These are phyloP conservation scores for Leccinum laetum DNA, from an alignment of 1,284 basidiomycete genomes.

Conservation along the genomic window DNA sequence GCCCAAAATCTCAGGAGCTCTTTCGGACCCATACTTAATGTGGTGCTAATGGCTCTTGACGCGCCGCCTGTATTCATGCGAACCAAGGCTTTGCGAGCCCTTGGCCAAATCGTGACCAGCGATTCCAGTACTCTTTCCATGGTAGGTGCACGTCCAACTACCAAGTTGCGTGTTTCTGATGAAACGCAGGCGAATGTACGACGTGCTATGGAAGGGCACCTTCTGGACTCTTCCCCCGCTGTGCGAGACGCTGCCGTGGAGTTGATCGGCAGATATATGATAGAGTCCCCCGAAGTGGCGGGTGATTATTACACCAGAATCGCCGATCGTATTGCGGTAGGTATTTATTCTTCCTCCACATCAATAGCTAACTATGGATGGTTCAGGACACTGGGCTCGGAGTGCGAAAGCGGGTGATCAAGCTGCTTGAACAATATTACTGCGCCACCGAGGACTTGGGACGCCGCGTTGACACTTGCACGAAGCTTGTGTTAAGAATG, in stretches of 20 bases:
- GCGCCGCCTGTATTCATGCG: constrained; percentile 84
- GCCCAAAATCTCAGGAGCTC: constrained; percentile 74
- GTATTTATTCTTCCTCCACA: constrained; percentile 23
- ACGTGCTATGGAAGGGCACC: constrained; percentile 83
- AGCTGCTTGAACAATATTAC: constrained; percentile 87
- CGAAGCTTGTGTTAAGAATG: constrained; percentile 81
- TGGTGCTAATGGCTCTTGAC: constrained; percentile 76
- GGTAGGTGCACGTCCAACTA: constrained; percentile 42
- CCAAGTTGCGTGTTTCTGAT: constrained; percentile 6
- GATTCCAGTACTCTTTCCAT: constrained; percentile 82
- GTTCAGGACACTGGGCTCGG: constrained; percentile 86
- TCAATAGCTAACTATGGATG: neutral
- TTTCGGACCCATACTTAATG: constrained; percentile 79
- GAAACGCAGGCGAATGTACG: constrained; percentile 65
- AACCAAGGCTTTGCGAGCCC: constrained; percentile 86
- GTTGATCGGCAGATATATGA: constrained; percentile 93
- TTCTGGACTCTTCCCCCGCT: constrained; percentile 88
- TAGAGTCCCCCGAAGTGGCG: constrained; percentile 83
- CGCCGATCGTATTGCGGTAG: constrained; percentile 83
- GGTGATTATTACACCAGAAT: constrained; percentile 86
- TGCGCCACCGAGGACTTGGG: constrained; percentile 54
- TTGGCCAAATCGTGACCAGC: constrained; percentile 83
- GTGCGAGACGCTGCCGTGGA: constrained; percentile 97
- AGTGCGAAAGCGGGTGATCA: constrained; percentile 95
- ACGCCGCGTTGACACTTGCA: constrained; percentile 80